Evolutionary conservation across 2,329 filamentous ascomycete genomes (phyloP), one percentile per base, ranked within the genome.

Genomic region (Ramichloridium luteum): DNA sequence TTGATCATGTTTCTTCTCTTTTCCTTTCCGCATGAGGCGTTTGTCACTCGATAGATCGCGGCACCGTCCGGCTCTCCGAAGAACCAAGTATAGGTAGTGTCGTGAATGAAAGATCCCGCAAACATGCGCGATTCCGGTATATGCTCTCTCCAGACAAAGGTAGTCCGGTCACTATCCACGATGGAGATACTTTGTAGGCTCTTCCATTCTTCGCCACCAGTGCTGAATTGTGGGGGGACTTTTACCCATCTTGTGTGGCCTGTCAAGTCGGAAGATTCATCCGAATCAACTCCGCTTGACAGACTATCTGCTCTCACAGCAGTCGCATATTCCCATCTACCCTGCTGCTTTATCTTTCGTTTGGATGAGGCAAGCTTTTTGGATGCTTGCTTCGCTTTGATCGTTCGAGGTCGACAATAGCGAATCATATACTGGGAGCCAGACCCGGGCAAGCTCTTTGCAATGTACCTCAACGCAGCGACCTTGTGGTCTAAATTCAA

Each of bases 381-480:
- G 20, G 20, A 23, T 8, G 20, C 8, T 23, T 23, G 20, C n/a
- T 23, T 23, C 20, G 20, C 20, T n/a, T n/a, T n/a, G n/a, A n/a
- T n/a, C n/a, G n/a, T n/a, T n/a, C n/a, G n/a, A n/a, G 20, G 20
- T 23, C 20, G 20, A 23, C 8, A n/a, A 23, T 23, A 23, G 20
- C 20, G 20, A n/a, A 23, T 23, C n/a, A 23, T 8, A 8, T 8
- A 23, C 8, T 23, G 8, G 20, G 8, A 8, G 20, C n/a, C n/a
- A n/a, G n/a, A n/a, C 20, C n/a, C 20, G 20, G 8, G 8, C n/a
- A 8, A 8, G 8, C n/a, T 23, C 20, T 23, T n/a, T 23, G 20
- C 20, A 23, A 23, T 23, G 20, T n/a, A n/a, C 20, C 20, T 23
- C 20, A 23, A 23, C 20, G n/a, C 20, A n/a, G 20, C 20, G 20